A percentile compares a stretch with the other conserved stretches of the same genome.
phyloP scores from a whole-genome alignment of 2,329 filamentous ascomycete species.

The Ceratocystis eucalypticola region DNA sequence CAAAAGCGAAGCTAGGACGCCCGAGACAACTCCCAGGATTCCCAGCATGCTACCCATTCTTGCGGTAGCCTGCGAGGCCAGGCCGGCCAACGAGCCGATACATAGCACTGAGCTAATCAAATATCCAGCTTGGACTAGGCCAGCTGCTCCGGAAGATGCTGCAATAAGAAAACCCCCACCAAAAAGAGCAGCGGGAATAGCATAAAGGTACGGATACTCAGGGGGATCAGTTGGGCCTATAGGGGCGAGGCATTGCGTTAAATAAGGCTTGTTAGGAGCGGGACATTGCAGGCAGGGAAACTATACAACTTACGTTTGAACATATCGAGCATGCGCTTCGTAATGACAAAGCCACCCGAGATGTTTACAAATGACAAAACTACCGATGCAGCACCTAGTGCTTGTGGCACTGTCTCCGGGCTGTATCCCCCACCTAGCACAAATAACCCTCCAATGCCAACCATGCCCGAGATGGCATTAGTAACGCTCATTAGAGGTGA shows the following conservation, averaged over 20 bases:
- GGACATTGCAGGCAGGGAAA: background rate
- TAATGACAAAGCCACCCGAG: conserved; percentile 78
- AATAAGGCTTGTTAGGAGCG: background rate
- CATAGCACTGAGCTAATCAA: conserved; percentile 73
- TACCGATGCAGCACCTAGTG: conserved; percentile 65
- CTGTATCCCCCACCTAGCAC: conserved; percentile 72
- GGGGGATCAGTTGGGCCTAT: conserved; percentile 65
- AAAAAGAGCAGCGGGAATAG: conserved; percentile 61
- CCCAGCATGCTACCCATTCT: conserved; percentile 76
- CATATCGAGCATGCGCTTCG: conserved; percentile 89
- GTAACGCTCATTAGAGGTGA: conserved; percentile 87
- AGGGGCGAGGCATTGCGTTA: background rate
- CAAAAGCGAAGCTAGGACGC: conserved; percentile 67
- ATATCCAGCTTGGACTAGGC: conserved; percentile 77
- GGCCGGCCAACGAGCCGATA: conserved; percentile 67
- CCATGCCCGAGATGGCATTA: conserved; percentile 84
- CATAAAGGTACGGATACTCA: conserved; percentile 81
- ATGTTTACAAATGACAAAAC: conserved; percentile 80
- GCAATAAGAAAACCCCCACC: conserved; percentile 71
- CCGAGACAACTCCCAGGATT: conserved; percentile 70
- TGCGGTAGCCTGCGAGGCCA: conserved; percentile 72
- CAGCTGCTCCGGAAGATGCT: conserved; percentile 66
- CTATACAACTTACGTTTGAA: conserved; percentile 47
- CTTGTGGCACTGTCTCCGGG: conserved; percentile 65
- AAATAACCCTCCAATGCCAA: conserved; percentile 77